Percentiles rank a stretch among this genome's conserved stretches.
Conservation (phyloP, 805 yeast genomes). For the Metschnikowia amazonensis region DNA sequence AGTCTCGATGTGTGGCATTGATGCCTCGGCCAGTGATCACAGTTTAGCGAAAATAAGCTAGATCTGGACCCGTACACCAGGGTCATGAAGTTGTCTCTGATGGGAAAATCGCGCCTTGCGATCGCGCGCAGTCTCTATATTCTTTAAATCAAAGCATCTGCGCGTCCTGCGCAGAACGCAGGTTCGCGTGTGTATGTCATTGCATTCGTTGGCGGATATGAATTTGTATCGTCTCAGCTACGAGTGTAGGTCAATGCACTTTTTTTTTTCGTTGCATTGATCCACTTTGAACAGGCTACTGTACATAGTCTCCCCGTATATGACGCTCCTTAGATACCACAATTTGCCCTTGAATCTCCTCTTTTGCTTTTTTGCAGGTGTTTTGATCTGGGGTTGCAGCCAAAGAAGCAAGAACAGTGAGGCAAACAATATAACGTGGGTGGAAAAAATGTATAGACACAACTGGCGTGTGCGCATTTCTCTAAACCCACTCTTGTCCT, state of each 20-base stretch:
- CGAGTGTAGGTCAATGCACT: not conserved
- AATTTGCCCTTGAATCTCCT: too few relatives aligned
- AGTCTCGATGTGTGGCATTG: too few relatives aligned
- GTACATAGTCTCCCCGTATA: too few relatives aligned
- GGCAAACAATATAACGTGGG: constrained; percentile 3
- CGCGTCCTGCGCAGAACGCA: constrained; percentile 5
- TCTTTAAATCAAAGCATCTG: constrained; percentile 5
- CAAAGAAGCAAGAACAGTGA: constrained; percentile 8
- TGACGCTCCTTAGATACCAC: too few relatives aligned
- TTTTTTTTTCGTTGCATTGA: not conserved
- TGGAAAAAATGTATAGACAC: constrained; percentile 6
- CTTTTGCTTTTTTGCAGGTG: not conserved
- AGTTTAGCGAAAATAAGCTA: too few relatives aligned
- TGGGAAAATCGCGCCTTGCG: not conserved
- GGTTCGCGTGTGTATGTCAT: constrained; percentile 4
- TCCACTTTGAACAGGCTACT: not conserved
- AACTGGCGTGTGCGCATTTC: constrained; percentile 8
- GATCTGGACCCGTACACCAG: not conserved
- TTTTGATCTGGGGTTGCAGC: constrained; percentile 11
- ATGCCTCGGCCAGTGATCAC: too few relatives aligned
- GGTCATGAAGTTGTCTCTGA: not conserved
- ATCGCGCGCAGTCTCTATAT: constrained; percentile 4
- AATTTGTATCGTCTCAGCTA: not conserved
- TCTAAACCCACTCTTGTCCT: not conserved
- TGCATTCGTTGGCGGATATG: constrained; percentile 5